Conservation (phyloP, 768 basidiomycete species). For the Baorangia bicolor region DNA sequence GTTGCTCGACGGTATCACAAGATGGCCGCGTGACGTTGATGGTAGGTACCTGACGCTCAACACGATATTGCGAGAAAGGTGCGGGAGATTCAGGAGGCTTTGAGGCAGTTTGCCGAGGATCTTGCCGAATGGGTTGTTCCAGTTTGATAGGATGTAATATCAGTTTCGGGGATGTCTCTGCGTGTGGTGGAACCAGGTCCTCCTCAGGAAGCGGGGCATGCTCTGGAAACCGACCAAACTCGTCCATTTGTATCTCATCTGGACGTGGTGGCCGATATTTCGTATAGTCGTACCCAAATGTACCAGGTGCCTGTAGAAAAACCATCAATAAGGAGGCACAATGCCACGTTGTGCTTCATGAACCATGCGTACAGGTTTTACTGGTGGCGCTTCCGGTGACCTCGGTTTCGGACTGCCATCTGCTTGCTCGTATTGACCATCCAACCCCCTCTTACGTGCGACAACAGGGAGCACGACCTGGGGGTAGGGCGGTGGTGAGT, state of each 20-base stretch:
- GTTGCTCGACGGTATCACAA: slow-evolving; percentile 26
- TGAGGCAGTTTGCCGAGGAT: slow-evolving; percentile 13
- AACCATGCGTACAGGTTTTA: slow-evolving; percentile 56
- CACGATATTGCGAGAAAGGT: slow-evolving; percentile 62
- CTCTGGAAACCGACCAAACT: slow-evolving; percentile 52
- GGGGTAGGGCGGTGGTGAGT: slow-evolving; percentile 1
- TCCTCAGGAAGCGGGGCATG: slow-evolving; percentile 18
- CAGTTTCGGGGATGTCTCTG: slow-evolving; percentile 7
- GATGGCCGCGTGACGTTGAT: slow-evolving; percentile 33
- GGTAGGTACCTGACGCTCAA: slow-evolving; percentile 28
- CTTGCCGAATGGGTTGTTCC: slow-evolving; percentile 28
- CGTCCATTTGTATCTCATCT: slow-evolving; percentile 59
- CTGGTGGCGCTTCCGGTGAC: slow-evolving; percentile 34
- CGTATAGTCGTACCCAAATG: slow-evolving; percentile 73
- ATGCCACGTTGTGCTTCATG: neutral
- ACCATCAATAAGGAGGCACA: neutral
- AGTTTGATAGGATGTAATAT: slow-evolving; percentile 28
- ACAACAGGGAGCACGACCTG: slow-evolving; percentile 85
- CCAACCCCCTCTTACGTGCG: slow-evolving; percentile 77
- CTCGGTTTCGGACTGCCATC: slow-evolving; percentile 66
- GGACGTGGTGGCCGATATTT: slow-evolving; percentile 58
- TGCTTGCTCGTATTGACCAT: slow-evolving; percentile 64
- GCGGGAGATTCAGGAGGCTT: slow-evolving; percentile 50
- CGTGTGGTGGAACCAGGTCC: neutral
- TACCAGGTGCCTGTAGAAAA: slow-evolving; percentile 66